A percentile compares a stretch with the other conserved stretches of the same genome.
phyloP scores from a whole-genome alignment of 768 basidiomycete genomes.

The Amylocystis lapponica region DNA sequence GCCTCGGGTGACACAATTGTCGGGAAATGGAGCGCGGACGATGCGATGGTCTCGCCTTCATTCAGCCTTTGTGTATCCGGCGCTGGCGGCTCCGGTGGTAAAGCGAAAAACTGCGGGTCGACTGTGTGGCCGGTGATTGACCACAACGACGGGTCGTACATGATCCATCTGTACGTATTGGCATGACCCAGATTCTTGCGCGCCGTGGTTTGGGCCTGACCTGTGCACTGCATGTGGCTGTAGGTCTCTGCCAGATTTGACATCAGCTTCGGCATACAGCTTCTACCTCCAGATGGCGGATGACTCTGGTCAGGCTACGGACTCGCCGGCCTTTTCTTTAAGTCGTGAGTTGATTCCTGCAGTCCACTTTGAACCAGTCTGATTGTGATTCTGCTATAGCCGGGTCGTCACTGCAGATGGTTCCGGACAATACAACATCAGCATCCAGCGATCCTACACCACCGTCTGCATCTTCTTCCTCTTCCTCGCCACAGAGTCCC shows the following conservation, averaged over 20 bases:
- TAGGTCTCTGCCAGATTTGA: conserved; percentile 21
- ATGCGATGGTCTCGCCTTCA: conserved; percentile 26
- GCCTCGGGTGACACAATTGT: conserved; percentile 26
- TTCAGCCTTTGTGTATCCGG: conserved; percentile 28
- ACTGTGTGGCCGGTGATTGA: conserved; percentile 23
- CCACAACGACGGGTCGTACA: conserved; percentile 21
- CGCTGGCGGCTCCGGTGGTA: background rate
- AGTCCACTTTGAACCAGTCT: too few relatives aligned
- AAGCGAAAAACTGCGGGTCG: conserved; percentile 14
- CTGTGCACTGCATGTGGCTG: background rate
- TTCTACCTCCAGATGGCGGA: conserved; percentile 27
- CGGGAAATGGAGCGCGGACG: conserved; percentile 24
- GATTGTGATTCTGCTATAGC: background rate
- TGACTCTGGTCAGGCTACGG: conserved; percentile 19
- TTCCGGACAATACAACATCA: background rate
- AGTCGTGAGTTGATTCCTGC: conserved; percentile 18
- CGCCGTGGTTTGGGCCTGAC: too few relatives aligned
- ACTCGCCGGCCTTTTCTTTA: conserved; percentile 26
- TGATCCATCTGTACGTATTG: conserved; percentile 19
- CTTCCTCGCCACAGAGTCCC: conserved; percentile 2
- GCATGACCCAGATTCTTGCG: too few relatives aligned
- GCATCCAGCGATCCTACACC: background rate
- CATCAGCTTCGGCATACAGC: conserved; percentile 9
- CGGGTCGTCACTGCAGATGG: background rate
- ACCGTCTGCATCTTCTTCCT: conserved; percentile 1